Percentiles rank a stretch among this genome's conserved stretches.
These are phyloP conservation scores for Thelonectria discophora DNA, from an alignment of 2,329 filamentous ascomycete genomes.

Conservation along the genomic window DNA sequence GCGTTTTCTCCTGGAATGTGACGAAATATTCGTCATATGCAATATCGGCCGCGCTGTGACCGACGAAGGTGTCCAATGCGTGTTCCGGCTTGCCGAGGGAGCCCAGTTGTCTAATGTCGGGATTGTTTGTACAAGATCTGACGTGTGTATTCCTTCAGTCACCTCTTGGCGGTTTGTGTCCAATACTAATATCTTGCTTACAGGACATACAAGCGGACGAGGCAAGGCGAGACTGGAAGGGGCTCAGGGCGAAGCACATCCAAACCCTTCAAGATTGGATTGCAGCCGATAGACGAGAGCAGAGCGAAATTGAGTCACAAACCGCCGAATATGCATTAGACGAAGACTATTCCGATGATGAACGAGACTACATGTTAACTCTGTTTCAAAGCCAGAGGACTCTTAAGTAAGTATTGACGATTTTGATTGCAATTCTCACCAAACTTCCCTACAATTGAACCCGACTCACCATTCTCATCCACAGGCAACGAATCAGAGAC, in stretches of 20 bases:
- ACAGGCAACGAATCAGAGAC: slow-evolving; percentile 25
- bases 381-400: neutral
- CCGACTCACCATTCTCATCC: neutral
- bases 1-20: slow-evolving; percentile 53
- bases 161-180: neutral
- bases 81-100: slow-evolving; percentile 52
- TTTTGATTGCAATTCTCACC: too few relatives aligned
- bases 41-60: slow-evolving; percentile 53
- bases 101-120: slow-evolving; percentile 51
- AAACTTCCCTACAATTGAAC: too few relatives aligned
- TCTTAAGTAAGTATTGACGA: slow-evolving; percentile 5
- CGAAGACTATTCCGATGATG: slow-evolving; percentile 24
- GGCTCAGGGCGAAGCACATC: slow-evolving; percentile 30
- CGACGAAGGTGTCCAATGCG: slow-evolving; percentile 50
- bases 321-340: slow-evolving; percentile 21
- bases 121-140: slow-evolving; percentile 55
- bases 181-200: neutral
- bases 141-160: slow-evolving; percentile 42
- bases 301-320: slow-evolving; percentile 13
- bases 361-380: neutral
- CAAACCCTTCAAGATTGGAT: slow-evolving; percentile 30
- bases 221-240: slow-evolving; percentile 46
- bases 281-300: slow-evolving; percentile 14
- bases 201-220: slow-evolving; percentile 48
- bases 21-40: slow-evolving; percentile 58